Conservation (phyloP, 2,329 filamentous ascomycete genomes). For the Macroventuria anomochaeta region DNA sequence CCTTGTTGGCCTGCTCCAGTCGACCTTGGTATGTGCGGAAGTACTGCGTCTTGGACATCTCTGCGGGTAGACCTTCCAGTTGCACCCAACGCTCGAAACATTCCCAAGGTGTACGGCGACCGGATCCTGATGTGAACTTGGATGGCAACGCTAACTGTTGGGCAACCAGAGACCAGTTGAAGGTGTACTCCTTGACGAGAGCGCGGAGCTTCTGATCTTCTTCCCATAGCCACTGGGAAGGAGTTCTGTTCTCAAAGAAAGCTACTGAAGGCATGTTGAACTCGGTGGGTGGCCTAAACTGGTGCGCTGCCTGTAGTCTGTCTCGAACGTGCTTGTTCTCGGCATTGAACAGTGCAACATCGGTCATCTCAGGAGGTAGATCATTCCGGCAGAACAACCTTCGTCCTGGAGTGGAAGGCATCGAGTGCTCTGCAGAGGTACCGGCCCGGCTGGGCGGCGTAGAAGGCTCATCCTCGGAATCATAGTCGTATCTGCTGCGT, state of each 20-base stretch:
- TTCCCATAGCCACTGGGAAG: constrained; percentile 88
- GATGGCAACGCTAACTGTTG: constrained; percentile 77
- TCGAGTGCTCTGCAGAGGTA: constrained; percentile 52
- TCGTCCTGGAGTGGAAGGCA: constrained; percentile 49
- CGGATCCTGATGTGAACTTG: constrained; percentile 80
- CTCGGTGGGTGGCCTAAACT: constrained; percentile 91
- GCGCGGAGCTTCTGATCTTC: constrained; percentile 90
- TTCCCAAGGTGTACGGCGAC: constrained; percentile 94
- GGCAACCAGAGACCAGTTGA: constrained; percentile 97
- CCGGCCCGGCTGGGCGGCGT: constrained; percentile 47
- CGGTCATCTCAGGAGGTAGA: constrained; percentile 71
- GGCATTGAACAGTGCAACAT: constrained; percentile 86
- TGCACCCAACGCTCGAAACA: constrained; percentile 98
- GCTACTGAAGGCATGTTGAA: constrained; percentile 86
- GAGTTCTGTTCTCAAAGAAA: constrained; percentile 86
- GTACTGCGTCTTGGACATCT: constrained; percentile 95
- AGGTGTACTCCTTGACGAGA: constrained; percentile 89
- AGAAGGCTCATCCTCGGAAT: constrained; percentile 68
- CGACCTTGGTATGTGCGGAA: constrained; percentile 77
- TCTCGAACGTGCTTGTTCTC: constrained; percentile 91
- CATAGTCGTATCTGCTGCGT: constrained; percentile 82
- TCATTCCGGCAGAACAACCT: constrained; percentile 52
- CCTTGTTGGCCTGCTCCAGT: constrained; percentile 67
- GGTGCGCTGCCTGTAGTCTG: constrained; percentile 86
- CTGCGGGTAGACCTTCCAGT: constrained; percentile 85